phyloP scores from a whole-genome alignment of 768 basidiomycete genomes.

The Suillus spraguei region DNA sequence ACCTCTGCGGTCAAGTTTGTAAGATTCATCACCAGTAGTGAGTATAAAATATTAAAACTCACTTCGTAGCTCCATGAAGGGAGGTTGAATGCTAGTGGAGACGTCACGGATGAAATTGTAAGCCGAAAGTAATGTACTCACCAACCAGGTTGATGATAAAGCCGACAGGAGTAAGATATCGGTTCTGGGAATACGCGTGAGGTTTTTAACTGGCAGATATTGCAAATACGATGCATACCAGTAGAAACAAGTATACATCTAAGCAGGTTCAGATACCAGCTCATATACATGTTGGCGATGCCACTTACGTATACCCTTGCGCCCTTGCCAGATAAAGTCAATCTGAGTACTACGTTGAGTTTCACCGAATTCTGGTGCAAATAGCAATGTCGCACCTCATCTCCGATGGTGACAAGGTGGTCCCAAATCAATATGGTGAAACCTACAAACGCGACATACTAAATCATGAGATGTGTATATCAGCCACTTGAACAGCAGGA shows the following conservation, averaged over 20 bases:
- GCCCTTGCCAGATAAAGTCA: conserved; percentile 35
- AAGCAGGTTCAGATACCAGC: conserved; percentile 20
- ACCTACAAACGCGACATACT: conserved; percentile 54
- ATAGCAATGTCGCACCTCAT: conserved; percentile 28
- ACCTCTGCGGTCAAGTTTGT: background rate
- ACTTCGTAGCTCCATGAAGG: conserved; percentile 14
- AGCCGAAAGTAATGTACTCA: conserved; percentile 12
- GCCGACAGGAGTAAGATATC: conserved; percentile 63
- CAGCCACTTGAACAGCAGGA: background rate
- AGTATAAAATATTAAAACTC: background rate
- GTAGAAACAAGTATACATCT: conserved; percentile 39
- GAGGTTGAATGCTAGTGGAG: conserved; percentile 20
- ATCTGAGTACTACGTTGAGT: conserved; percentile 19
- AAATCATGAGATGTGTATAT: background rate
- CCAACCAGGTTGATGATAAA: conserved; percentile 58
- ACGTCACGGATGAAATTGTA: background rate
- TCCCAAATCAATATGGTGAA: conserved; percentile 51
- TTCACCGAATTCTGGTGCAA: background rate
- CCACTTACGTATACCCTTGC: conserved; percentile 28
- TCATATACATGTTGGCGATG: conserved; percentile 43
- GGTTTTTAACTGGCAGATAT: background rate
- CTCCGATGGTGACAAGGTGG: conserved; percentile 34
- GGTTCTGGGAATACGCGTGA: conserved; percentile 43
- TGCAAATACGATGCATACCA: conserved; percentile 25
- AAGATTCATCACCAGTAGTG: conserved; percentile 10